A percentile compares a stretch with the other conserved stretches of the same genome.
Evolutionary conservation across 768 basidiomycete species (phyloP).

Genomic region (Termitomyces sp.): DNA sequence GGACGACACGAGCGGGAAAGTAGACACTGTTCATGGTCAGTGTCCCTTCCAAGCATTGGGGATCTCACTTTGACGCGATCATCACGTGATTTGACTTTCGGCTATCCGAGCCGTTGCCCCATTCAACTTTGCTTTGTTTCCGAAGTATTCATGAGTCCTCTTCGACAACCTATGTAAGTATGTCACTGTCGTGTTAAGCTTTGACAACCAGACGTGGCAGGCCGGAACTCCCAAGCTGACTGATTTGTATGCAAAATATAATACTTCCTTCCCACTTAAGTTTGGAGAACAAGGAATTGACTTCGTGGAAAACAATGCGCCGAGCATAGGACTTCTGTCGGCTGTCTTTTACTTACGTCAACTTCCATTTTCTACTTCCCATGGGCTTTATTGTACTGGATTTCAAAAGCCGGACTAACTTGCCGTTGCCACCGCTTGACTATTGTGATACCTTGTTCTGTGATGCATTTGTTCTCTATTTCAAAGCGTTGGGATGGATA

Average conservation of each 20-base stretch:
- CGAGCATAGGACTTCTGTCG: not conserved
- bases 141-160: not conserved
- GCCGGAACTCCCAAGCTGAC: not conserved
- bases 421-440: slow-evolving; percentile 6
- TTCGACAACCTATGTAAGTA: not conserved
- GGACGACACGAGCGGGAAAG: slow-evolving; percentile 54
- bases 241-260: not conserved
- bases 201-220: not conserved
- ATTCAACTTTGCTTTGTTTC: not conserved
- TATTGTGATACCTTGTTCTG: slow-evolving; percentile 6
- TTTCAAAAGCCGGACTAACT: not conserved
- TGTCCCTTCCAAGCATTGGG: slow-evolving; percentile 3
- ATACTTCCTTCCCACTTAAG: not conserved
- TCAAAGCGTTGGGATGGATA: slow-evolving; percentile 1
- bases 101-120: not conserved
- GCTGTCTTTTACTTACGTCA: not conserved
- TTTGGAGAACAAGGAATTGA: not conserved
- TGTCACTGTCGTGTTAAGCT: not conserved
- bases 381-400: not conserved
- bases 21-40: slow-evolving; percentile 34
- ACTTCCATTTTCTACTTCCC: not conserved
- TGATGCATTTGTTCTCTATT: slow-evolving; percentile 2
- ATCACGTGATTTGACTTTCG: slow-evolving; percentile 2
- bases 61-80: slow-evolving; percentile 2
- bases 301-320: not conserved